Evolutionary conservation across 2,329 filamentous ascomycete species (phyloP), one percentile per base, ranked within the genome.

Genomic region (Pochonia chlamydosporia): DNA sequence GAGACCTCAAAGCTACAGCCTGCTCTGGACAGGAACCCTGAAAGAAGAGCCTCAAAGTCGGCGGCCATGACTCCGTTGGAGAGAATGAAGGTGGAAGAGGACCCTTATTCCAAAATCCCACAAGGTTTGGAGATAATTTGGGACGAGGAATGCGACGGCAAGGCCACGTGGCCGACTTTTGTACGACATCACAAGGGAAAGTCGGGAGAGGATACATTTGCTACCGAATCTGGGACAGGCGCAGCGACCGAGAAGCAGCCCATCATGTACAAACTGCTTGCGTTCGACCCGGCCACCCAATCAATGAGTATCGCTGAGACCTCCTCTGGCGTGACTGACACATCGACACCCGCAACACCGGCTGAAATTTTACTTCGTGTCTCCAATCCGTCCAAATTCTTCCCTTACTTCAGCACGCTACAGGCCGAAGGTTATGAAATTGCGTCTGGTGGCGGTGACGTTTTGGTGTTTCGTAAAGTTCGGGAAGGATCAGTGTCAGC

Each of bases 381-480:
- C 16, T 76, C 79, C 0, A 76, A 84, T 51, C 82, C 84, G 0
- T 72, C 76, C 43, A 79, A 80, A 53, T 88, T 87, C 63, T 72
- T 87, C 11, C 74, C 82, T 4, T 73, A 86, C 54, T 81, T 88
- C 48, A 68, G 70, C 3, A 63, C 72, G 1, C 70, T 87, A 2
- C 73, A 82, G 50, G 67, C 70, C 0, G 71, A 84, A 47, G 84
- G 84, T 0, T 88, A 81, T 52, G 82, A 86, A 55, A 81, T 87
- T 33, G 74, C 83, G 2, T 80, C 82, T 2, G 83, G 82, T 2
- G 72, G 72, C 41, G 76, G 75, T 5, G 75, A 87, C 52, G 70
- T 86, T 4, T 70, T 88, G 23, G 74, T 89, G 4, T 85, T 87
- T 58, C 81, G 80, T 52, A 83, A 85, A 62, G 73, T 79, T 4